Base-by-base conservation (phyloP, 176 grass and related monocot genomes). In the Avena eriantha region DNA sequence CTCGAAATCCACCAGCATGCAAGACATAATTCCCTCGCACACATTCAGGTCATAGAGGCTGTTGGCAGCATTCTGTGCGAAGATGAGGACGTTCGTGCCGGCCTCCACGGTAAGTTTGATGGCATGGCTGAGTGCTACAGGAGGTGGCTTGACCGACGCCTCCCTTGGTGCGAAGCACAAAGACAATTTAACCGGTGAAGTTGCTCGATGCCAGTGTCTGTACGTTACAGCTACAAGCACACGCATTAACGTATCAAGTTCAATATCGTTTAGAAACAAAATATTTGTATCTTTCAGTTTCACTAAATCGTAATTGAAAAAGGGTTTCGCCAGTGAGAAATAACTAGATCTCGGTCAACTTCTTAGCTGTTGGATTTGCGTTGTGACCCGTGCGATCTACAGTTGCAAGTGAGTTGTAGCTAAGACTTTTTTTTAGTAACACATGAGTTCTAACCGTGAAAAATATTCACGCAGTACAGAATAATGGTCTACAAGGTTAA, bases 131-230 rank as follows among this genome's bases (percentile, higher is more conserved):
- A 82, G 26, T 7, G 33, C 7, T n/a, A 0, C 56, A 0, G 1
- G 16, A 8, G 64, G 50, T 11, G 14, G 35, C 43, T 1, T 29
- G 26, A 47, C 0, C 3, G 69, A 35, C 1, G 78, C 56, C 2
- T 13, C 5, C 66, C 3, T 2, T 0, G 75, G 69, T 77, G 12
- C 23, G 0, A 34, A 88, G 80, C 89, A 91, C 67, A 91, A 91
- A 77, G 3, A 88, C 85, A 0, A 88, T 79, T 24, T 5, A 81
- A 8, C 77, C 85, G 0, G 85, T 84, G 17, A 88, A 9, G 54
- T 88, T 76, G 49, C 29, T 10, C 0, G 36, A 1, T 0, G 43
- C 55, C 64, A 91, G 26, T 23, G 67, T 6, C 69, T 14, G 0
- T 9, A 19, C 41, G 13, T 85, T 18, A 35, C 56, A 79, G 13